Evolutionary conservation across 2,329 filamentous ascomycete species (phyloP).

Genomic region (Cadophora sp.): DNA sequence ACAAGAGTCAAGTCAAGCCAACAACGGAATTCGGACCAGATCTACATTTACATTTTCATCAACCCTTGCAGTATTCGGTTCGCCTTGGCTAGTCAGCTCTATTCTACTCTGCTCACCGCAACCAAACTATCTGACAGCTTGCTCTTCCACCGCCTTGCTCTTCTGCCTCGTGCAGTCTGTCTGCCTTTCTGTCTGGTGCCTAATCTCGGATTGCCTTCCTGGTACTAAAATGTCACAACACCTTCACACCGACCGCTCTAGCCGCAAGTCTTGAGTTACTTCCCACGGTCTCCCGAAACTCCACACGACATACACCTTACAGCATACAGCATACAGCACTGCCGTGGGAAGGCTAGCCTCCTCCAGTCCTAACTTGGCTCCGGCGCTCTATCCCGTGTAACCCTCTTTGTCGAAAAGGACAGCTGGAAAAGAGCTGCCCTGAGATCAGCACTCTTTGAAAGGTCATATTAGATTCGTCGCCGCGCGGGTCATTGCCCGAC

Average conservation of each 20-base stretch:
- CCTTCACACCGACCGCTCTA: conserved; percentile 7
- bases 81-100: background rate
- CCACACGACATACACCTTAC: background rate
- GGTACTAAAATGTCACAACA: background rate
- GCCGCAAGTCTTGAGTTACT: conserved; percentile 3
- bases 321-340: background rate
- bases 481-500: conserved; percentile 7
- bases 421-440: background rate
- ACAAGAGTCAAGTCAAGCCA: background rate
- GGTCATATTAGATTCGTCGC: conserved; percentile 10
- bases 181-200: background rate
- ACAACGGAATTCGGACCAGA: background rate
- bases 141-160: background rate
- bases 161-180: background rate
- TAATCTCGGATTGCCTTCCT: conserved; percentile 3
- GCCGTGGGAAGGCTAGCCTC: background rate
- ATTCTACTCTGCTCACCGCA: conserved; percentile 6
- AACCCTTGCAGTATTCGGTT: background rate
- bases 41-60: background rate
- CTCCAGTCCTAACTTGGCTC: background rate
- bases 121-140: background rate
- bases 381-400: background rate
- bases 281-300: background rate
- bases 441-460: background rate
- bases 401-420: background rate